Evolutionary conservation across 345 rosid genomes (phyloP).

Genomic region (Lepidium aucheri): DNA sequence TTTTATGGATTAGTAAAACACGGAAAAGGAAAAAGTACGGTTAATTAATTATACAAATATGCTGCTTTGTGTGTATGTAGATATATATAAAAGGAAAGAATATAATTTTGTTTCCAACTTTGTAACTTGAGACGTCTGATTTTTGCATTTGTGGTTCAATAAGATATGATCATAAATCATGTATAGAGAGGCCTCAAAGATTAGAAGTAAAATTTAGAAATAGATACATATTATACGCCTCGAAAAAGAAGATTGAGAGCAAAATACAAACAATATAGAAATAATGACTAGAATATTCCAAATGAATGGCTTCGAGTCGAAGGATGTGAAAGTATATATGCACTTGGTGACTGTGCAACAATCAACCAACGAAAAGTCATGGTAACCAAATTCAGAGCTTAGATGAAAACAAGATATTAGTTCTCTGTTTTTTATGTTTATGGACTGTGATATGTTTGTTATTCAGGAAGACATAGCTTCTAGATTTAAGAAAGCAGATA

Average conservation of each 20-base stretch:
- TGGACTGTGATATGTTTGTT: conserved; percentile 5
- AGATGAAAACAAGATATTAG: not conserved
- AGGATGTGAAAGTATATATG: conserved; percentile 52
- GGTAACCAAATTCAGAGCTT: conserved; percentile 33
- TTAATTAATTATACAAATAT: not conserved
- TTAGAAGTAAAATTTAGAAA: no score
- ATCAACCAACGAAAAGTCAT: conserved; percentile 89
- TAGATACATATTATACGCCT: no score
- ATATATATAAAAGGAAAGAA: not conserved
- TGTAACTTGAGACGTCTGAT: no score
- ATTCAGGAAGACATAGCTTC: conserved; percentile 14
- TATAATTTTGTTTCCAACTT: not conserved
- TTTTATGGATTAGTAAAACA: not conserved
- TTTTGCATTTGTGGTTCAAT: no score
- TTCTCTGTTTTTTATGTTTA: not conserved
- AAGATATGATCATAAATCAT: no score
- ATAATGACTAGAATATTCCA: no score
- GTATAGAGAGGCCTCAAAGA: no score
- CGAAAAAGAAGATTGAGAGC: no score
- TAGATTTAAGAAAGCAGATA: conserved; percentile 78
- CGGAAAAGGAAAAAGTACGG: not conserved
- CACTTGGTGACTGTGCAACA: conserved; percentile 96
- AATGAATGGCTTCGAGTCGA: conserved; percentile 95
- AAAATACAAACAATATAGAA: no score
- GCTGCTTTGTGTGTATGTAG: not conserved